These are phyloP conservation scores for Reticulascus tulasneorum DNA, from an alignment of 2,329 filamentous ascomycete species.

Conservation along the genomic window DNA sequence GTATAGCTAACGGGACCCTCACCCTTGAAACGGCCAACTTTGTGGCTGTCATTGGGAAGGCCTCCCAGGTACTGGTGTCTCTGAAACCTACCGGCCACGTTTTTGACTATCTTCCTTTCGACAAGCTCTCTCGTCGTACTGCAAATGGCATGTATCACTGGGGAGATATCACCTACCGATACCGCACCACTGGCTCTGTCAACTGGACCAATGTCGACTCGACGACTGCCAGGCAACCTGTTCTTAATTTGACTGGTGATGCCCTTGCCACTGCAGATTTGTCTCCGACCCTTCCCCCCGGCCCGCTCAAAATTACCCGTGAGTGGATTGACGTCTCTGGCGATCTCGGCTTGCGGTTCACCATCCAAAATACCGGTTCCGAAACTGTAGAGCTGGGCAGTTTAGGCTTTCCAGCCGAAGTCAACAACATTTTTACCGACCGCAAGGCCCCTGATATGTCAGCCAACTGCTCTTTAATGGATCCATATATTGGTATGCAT, in stretches of 20 bases:
- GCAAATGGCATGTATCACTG: conserved; percentile 53
- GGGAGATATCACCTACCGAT: conserved; percentile 54
- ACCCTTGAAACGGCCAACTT: conserved; percentile 36
- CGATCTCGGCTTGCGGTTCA: conserved; percentile 49
- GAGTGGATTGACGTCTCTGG: conserved; percentile 45
- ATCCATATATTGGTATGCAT: conserved; percentile 58
- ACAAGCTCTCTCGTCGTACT: conserved; percentile 42
- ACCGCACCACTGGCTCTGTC: conserved; percentile 33
- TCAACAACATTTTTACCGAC: conserved; percentile 59
- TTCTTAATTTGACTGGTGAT: conserved; percentile 23
- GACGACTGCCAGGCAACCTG: conserved; percentile 32
- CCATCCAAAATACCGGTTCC: conserved; percentile 39
- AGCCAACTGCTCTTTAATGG: conserved; percentile 48
- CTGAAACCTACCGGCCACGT: conserved; percentile 32
- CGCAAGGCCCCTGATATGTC: conserved; percentile 44
- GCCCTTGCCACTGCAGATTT: conserved; percentile 36
- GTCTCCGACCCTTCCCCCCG: conserved; percentile 33
- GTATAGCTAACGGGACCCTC: conserved; percentile 35
- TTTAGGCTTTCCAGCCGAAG: conserved; percentile 55
- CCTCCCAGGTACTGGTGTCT: conserved; percentile 46
- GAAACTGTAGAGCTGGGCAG: conserved; percentile 48
- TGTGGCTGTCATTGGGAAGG: conserved; percentile 34
- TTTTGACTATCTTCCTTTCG: conserved; percentile 55
- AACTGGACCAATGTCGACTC: conserved; percentile 46
- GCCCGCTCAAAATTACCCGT: conserved; percentile 43